Evolutionary conservation across 2,329 filamentous ascomycete species (phyloP).

Genomic region (Hymenoscyphus albidus): DNA sequence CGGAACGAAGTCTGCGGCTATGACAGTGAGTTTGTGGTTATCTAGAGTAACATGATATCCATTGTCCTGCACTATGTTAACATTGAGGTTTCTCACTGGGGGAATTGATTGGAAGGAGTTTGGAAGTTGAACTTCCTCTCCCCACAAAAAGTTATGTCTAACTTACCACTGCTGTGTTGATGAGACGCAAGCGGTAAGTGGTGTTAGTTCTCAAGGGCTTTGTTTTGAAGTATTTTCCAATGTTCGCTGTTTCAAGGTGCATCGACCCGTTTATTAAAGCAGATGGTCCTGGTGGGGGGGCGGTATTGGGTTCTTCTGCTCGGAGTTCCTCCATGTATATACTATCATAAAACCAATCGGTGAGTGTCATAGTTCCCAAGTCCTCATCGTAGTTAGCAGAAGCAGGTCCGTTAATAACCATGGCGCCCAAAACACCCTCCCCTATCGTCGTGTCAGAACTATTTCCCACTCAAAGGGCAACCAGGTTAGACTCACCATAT

Average conservation of each 20-base stretch:
- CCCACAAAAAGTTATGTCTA: too few relatives aligned
- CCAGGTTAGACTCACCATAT: constrained; percentile 29
- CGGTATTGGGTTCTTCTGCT: constrained; percentile 12
- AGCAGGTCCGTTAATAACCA: constrained; percentile 59
- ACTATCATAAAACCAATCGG: constrained; percentile 15
- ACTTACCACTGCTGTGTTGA: constrained; percentile 41
- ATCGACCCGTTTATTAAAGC: constrained; percentile 24
- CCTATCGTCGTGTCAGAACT: constrained; percentile 31
- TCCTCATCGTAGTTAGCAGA: constrained; percentile 57
- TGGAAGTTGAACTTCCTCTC: too few relatives aligned
- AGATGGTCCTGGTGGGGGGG: constrained; percentile 6
- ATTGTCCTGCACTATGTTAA: constrained; percentile 20
- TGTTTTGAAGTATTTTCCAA: constrained; percentile 18
- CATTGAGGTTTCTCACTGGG: too few relatives aligned
- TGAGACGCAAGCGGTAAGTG: constrained; percentile 43
- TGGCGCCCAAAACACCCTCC: constrained; percentile 31
- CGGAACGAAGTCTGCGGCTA: constrained; percentile 60
- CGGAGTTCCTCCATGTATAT: constrained; percentile 29
- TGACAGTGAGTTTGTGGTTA: constrained; percentile 51
- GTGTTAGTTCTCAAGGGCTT: constrained; percentile 33
- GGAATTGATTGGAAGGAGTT: too few relatives aligned
- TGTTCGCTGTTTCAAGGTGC: background rate
- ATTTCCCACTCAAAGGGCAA: background rate
- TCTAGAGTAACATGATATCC: constrained; percentile 46
- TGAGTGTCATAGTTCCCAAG: constrained; percentile 43